Percentiles rank a stretch among this genome's conserved stretches.
Conservation (phyloP, 2,329 filamentous ascomycete species). For the Diplodia scrobiculata region DNA sequence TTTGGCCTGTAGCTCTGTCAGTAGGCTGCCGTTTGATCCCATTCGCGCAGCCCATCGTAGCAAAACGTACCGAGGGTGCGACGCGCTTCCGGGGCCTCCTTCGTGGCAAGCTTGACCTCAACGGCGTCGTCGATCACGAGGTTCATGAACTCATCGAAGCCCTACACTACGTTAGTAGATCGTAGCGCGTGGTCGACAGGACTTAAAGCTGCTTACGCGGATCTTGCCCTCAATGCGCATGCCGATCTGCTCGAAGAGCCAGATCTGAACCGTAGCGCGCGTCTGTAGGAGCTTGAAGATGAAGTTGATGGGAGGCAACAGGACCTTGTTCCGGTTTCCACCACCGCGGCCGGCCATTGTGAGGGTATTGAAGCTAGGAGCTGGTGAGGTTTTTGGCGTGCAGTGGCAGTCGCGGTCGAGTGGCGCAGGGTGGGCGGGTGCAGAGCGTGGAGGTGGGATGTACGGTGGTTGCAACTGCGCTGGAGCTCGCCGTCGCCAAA, state of each 20-base stretch:
- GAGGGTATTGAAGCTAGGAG: slow-evolving; percentile 29
- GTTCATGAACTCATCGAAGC: slow-evolving; percentile 99
- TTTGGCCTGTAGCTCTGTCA: slow-evolving; percentile 63
- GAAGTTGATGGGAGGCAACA: slow-evolving; percentile 79
- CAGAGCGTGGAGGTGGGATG: background rate
- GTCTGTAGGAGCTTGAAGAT: slow-evolving; percentile 90
- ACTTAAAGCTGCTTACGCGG: slow-evolving; percentile 58
- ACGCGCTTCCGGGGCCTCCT: slow-evolving; percentile 75
- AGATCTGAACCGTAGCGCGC: slow-evolving; percentile 85
- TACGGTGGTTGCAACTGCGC: slow-evolving; percentile 3
- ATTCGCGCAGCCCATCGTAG: background rate
- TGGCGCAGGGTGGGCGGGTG: background rate
- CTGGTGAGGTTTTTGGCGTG: background rate
- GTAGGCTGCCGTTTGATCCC: background rate
- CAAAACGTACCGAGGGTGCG: slow-evolving; percentile 69
- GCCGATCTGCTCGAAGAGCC: slow-evolving; percentile 93
- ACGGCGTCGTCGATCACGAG: slow-evolving; percentile 93
- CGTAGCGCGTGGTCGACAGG: background rate
- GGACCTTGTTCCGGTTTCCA: slow-evolving; percentile 62
- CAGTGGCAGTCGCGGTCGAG: background rate
- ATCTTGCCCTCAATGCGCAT: slow-evolving; percentile 97
- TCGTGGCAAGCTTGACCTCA: slow-evolving; percentile 83
- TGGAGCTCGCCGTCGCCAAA: slow-evolving; percentile 23
- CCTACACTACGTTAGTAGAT: slow-evolving; percentile 54
- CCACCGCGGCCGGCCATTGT: slow-evolving; percentile 59